Base-by-base conservation (phyloP, 163 green algal genomes). In the Scenedesmus sp. region DNA sequence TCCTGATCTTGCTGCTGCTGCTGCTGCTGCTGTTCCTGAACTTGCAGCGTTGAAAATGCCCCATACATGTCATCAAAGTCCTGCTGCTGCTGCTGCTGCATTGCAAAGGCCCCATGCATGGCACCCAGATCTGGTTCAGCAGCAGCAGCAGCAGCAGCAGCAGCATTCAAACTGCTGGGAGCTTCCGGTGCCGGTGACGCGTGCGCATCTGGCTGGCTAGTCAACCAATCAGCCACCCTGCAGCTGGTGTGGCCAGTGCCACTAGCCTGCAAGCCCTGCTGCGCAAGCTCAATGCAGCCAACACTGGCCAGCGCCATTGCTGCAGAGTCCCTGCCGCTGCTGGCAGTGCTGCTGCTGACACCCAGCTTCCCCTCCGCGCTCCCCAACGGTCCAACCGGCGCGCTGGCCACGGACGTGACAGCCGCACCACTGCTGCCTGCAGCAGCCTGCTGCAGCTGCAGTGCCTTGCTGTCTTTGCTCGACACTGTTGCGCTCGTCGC, bases 11-110 rank as follows among this genome's bases (percentile, higher is more conserved):
- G 82, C 53, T 51, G 20, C 33, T 87, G 51, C 33, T 70, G 43
- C 33, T 86, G 80, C 80, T 86, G 44, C 44, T n/a, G n/a, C n/a
- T n/a, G n/a, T n/a, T 49, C 30, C 81, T 86, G 81, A 1, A 85
- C 79, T 59, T 56, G 79, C 42, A 44, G 81, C 51, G 81, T 76
- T 4, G 65, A 26, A 76, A 76, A 76, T 4, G 65, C 65, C 26
- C 65, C 65, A 40, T 72, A 35, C 59, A 72, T 72, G 59, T 72
- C 59, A 72, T 33, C 10, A 24, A 72, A 72, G 22, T 72, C 59
- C 59, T 72, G 59, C n/a, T n/a, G n/a, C n/a, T n/a, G 44, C 16
- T 86, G 80, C 40, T 86, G 80, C 30, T 44, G 44, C 44, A 86
- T 24, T 33, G 59, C 59, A 72, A 72, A 72, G 6, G 59, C 59